These are phyloP conservation scores for Chalciporus piperatus DNA, from an alignment of 768 basidiomycete genomes.

Conservation along the genomic window DNA sequence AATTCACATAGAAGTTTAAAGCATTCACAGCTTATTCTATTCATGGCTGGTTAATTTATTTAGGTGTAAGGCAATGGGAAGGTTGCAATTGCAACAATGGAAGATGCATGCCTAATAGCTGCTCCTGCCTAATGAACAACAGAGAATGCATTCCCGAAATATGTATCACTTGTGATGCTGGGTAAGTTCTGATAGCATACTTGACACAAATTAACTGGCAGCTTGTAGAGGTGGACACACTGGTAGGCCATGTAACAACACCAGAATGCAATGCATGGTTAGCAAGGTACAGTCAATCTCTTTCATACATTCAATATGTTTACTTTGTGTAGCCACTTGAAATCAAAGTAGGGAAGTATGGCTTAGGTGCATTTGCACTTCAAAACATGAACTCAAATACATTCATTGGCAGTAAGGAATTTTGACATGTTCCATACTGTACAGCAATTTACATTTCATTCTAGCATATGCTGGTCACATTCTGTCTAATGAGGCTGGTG, in stretches of 20 bases:
- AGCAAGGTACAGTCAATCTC: conserved; percentile 16
- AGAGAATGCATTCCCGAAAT: conserved; percentile 56
- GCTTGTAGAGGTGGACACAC: conserved; percentile 26
- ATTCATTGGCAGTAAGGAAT: conserved; percentile 34
- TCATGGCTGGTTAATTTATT: neutral
- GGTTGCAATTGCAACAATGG: conserved; percentile 28
- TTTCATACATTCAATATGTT: neutral
- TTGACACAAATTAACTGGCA: neutral
- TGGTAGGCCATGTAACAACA: conserved; percentile 27
- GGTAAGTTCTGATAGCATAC: conserved; percentile 25
- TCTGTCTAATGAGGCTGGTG: conserved; percentile 13
- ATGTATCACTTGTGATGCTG: conserved; percentile 44
- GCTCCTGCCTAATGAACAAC: conserved; percentile 33
- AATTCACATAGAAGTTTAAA: too few relatives aligned
- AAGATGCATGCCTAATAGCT: conserved; percentile 22
- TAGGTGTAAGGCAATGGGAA: conserved; percentile 16
- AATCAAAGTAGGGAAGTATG: conserved; percentile 35
- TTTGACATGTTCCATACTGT: neutral
- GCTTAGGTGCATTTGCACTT: conserved; percentile 47
- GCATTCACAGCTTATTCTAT: neutral
- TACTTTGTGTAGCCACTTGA: conserved; percentile 30
- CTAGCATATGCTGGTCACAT: conserved; percentile 42
- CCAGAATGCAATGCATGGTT: conserved; percentile 22
- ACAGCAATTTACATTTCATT: neutral
- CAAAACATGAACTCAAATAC: conserved; percentile 17